Evolutionary conservation across 495 filamentous ascomycete species (phyloP), one percentile per base, ranked within the genome.

Genomic region (Penicillium diatomitis): DNA sequence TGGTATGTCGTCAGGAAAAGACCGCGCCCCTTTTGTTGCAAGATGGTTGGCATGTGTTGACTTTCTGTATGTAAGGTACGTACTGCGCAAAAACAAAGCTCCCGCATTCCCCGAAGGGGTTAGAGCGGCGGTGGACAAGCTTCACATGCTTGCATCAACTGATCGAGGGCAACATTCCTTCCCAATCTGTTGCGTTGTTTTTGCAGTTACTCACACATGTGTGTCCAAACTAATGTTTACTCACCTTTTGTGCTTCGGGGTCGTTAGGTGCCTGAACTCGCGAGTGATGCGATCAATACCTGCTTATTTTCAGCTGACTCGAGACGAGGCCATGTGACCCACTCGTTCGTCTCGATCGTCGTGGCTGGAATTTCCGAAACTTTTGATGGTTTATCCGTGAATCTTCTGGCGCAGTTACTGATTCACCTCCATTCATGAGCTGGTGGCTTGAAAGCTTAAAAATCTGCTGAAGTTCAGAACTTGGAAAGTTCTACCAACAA

Each of bases 251-350:
- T 20, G 20, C 20, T 20, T 20, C 20, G 20, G 20, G 20, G 20
- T 20, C 20, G 20, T 20, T 20, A 20, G 20, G 20, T 42, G 35
- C 2, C 29, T 45, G 12, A 34, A 44, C 11, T 31, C n/a, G 20
- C 52, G 37, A 29, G 32, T 4, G 29, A 61, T 41, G 38, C 47
- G 51, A 52, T 28, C 41, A 48, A 44, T 32, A 30, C 30, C 40
- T 12, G 48, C 12, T 36, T 43, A 38, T 42, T 28, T 44, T 11
- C 38, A 42, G 49, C 41, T 55, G 58, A 49, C 50, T 44, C 38
- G n/a, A 41, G 35, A 32, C 49, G 51, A 50, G 55, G 58, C 57
- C 63, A 67, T 68, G 63, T 66, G 65, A 69, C 57, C 52, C 48
- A 51, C 41, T 58, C 61, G 65, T 45, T 54, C 44, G 58, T 55